Base-by-base conservation (phyloP, 352 stramenopile species). In the Globisporangium cystogenes region DNA sequence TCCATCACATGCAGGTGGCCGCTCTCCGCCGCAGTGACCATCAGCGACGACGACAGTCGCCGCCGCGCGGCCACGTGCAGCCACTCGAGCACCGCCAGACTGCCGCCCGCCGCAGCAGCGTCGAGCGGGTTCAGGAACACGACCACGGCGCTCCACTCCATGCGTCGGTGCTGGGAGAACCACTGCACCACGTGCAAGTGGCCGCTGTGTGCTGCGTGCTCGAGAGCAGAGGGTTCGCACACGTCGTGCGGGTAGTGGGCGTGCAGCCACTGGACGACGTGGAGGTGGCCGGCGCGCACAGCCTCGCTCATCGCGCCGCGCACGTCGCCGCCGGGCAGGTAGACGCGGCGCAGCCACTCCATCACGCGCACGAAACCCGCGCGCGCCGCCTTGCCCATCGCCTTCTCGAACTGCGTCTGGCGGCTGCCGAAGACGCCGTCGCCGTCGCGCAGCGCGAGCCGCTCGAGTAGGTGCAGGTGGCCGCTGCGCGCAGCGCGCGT, bases 361-460 rank as follows among this genome's bases (percentile, higher is more conserved):
- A 55, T 29, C 20, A 55, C 27, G 24, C 31, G 35, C 23, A 54
- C 8, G 35, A 45, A 27, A 14, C 48, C 48, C 6, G 15, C 23
- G 7, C 48, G 35, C 31, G 48, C 48, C 35, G 48, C 48, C 24
- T 54, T 54, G 36, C 36, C 35, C 48, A 54, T 47, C 20, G 48
- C 48, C 29, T 54, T 54, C 15, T 54, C 48, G 26, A 54, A 54
- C 48, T 54, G 48, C 24, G 23, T 20, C 36, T 46, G 21, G 5
- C 35, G n/a, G 23, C 21, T 40, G 5, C 27, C 46, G n/a, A 21
- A 8, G 21, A 39, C 24, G 12, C 18, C 18, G 11, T 26, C 24
- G 39, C 16, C 18, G 39, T 18, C 23, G 33, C 15, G 42, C 4
- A 18, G 4, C 23, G 45, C 26, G 14, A 55, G 20, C 5, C 26